phyloP scores from a whole-genome alignment of 441 rosid species.

The Hura crepitans region DNA sequence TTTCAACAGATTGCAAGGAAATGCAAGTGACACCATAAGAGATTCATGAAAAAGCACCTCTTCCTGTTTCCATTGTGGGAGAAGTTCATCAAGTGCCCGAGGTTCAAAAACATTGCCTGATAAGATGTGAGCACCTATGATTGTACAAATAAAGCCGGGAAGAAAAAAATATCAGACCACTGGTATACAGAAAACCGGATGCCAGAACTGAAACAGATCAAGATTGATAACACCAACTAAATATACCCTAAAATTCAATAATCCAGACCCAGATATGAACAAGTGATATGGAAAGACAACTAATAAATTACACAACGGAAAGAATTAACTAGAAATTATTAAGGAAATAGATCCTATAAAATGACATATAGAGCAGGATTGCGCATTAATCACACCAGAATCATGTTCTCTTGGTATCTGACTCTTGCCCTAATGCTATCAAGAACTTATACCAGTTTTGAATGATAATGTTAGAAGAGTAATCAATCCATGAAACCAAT shows the following conservation, averaged over 20 bases:
- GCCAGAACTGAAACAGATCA: conserved; percentile 15
- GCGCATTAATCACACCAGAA: not conserved
- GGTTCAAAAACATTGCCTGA: conserved; percentile 96
- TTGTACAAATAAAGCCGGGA: conserved; percentile 15
- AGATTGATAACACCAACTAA: not conserved
- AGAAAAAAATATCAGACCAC: conserved; percentile 1
- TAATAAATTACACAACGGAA: not conserved
- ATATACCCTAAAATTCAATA: not conserved
- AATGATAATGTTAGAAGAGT: not conserved
- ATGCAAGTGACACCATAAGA: not conserved
- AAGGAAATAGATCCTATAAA: not conserved
- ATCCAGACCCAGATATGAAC: not conserved
- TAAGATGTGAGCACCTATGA: conserved; percentile 75
- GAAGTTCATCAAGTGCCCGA: conserved; percentile 77
- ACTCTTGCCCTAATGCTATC: not conserved
- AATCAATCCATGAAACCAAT: not conserved
- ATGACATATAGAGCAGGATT: not conserved
- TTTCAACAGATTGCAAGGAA: not conserved
- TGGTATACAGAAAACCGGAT: conserved; percentile 18
- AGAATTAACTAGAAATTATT: not conserved
- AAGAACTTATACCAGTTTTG: not conserved
- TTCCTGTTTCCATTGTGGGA: conserved; percentile 88
- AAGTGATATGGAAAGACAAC: not conserved
- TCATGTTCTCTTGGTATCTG: not conserved
- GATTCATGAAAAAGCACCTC: conserved; percentile 42